A percentile compares a stretch with the other conserved stretches of the same genome.
Conservation (phyloP, 2,329 filamentous ascomycete species). For the Sporothrix globosa region DNA sequence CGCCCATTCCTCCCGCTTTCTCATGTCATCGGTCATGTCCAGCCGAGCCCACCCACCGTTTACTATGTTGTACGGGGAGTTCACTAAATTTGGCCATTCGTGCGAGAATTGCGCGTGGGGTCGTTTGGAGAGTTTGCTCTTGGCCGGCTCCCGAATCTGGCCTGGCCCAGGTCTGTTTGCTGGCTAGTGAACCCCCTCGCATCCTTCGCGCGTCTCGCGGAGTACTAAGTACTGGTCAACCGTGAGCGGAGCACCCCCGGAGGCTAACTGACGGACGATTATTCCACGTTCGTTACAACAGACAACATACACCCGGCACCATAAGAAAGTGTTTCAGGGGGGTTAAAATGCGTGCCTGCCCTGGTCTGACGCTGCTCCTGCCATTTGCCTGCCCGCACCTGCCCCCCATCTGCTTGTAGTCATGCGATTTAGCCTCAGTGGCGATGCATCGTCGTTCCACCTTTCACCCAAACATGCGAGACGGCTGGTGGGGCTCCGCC, state of each 20-base stretch:
- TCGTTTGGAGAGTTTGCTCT: conserved; percentile 7
- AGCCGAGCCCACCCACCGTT: background rate
- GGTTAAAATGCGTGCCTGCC: background rate
- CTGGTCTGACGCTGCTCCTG: too few species aligned
- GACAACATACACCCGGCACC: too few species aligned
- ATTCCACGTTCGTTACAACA: background rate
- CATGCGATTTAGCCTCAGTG: conserved; percentile 36
- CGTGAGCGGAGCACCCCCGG: conserved; percentile 8
- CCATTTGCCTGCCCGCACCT: conserved; percentile 2
- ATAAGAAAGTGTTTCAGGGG: too few species aligned
- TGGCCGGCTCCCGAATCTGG: conserved; percentile 10
- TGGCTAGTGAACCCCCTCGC: too few species aligned
- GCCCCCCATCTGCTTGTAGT: conserved; percentile 19
- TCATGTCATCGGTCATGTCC: conserved; percentile 11
- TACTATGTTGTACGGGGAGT: background rate
- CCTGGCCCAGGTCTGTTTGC: conserved; percentile 11
- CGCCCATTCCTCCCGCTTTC: background rate
- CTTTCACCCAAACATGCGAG: background rate
- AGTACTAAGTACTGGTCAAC: background rate
- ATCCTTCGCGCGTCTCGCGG: conserved; percentile 14
- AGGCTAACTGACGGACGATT: background rate
- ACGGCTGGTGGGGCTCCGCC: conserved; percentile 10
- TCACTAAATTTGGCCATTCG: background rate
- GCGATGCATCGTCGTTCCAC: conserved; percentile 36
- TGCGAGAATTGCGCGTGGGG: background rate